These are phyloP conservation scores for Yarrowia sp. DNA, from an alignment of 805 yeast genomes.

Conservation along the genomic window DNA sequence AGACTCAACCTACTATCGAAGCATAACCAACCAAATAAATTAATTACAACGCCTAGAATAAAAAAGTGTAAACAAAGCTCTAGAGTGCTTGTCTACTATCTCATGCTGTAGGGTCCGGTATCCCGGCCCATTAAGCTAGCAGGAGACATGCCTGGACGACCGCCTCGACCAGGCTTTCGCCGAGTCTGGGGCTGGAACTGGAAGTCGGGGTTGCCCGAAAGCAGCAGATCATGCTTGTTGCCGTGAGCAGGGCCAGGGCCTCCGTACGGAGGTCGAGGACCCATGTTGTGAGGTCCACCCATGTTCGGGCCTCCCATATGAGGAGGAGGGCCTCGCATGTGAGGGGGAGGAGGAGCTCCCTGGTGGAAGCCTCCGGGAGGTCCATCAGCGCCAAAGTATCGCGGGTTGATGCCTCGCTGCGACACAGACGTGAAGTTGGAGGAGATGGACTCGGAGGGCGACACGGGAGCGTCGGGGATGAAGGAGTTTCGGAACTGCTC, in stretches of 20 bases:
- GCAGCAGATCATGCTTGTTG: slow-evolving; percentile 18
- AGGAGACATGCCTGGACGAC: slow-evolving; percentile 26
- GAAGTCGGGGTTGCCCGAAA: slow-evolving; percentile 4
- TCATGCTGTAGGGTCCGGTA: slow-evolving; percentile 30
- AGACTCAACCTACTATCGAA: too few relatives aligned
- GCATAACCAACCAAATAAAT: slow-evolving; percentile 25
- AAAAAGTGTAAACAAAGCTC: slow-evolving; percentile 2
- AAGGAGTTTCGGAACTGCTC: slow-evolving; percentile 27
- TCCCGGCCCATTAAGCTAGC: slow-evolving; percentile 28
- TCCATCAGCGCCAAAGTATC: slow-evolving; percentile 21
- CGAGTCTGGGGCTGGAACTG: slow-evolving; percentile 15
- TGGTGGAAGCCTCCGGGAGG: slow-evolving; percentile 26
- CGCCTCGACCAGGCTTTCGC: slow-evolving; percentile 4
- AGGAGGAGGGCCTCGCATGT: slow-evolving; percentile 28
- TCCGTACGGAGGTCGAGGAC: slow-evolving; percentile 23
- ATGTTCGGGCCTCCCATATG: slow-evolving; percentile 16
- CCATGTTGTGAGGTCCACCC: slow-evolving; percentile 17
- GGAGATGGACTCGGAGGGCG: slow-evolving; percentile 31
- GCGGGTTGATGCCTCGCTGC: slow-evolving; percentile 30
- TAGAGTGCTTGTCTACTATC: slow-evolving; percentile 2
- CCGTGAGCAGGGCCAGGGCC: neutral
- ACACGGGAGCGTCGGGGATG: slow-evolving; percentile 25
- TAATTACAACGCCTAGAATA: slow-evolving; percentile 24
- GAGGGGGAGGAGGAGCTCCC: slow-evolving; percentile 24
- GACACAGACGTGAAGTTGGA: slow-evolving; percentile 32